Percentiles rank a stretch among this genome's conserved stretches.
phyloP scores from a whole-genome alignment of 768 basidiomycete species.

The Omphalotus guepiniiformis region DNA sequence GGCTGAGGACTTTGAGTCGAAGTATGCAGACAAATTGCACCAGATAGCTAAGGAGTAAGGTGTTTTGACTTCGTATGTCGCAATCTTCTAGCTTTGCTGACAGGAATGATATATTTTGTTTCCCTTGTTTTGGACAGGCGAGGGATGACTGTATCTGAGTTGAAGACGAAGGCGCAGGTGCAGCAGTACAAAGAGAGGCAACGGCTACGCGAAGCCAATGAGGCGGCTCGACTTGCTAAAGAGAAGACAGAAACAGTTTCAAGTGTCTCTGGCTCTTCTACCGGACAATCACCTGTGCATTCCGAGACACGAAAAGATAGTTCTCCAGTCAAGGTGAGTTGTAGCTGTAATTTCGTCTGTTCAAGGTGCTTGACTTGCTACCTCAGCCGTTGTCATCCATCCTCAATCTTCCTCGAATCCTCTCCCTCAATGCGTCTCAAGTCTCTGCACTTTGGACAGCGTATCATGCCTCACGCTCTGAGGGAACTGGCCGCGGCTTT shows the following conservation, averaged over 20 bases:
- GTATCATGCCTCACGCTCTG: slow-evolving; percentile 79
- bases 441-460: slow-evolving; percentile 84
- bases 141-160: slow-evolving; percentile 35
- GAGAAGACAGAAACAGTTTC: slow-evolving; percentile 8
- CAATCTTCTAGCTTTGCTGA: slow-evolving; percentile 19
- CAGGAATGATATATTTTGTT: slow-evolving; percentile 15
- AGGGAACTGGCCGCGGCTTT: slow-evolving; percentile 78
- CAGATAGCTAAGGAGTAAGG: slow-evolving; percentile 60
- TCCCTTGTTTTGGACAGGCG: slow-evolving; percentile 26
- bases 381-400: slow-evolving; percentile 75
- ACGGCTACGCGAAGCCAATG: slow-evolving; percentile 16
- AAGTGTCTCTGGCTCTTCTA: slow-evolving; percentile 11
- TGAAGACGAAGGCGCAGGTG: slow-evolving; percentile 30
- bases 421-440: slow-evolving; percentile 61
- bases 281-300: slow-evolving; percentile 9
- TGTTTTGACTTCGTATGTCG: slow-evolving; percentile 11
- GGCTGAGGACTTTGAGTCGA: slow-evolving; percentile 30
- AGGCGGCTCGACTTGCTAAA: not conserved
- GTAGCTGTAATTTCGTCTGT: not conserved
- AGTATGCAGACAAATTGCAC: slow-evolving; percentile 69
- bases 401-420: slow-evolving; percentile 68
- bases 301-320: slow-evolving; percentile 49
- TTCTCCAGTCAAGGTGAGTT: slow-evolving; percentile 60
- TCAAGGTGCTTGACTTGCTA: slow-evolving; percentile 7
- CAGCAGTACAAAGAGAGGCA: slow-evolving; percentile 27